These are phyloP conservation scores for Leucocoprinus sp. DNA, from an alignment of 768 basidiomycete species.

Conservation along the genomic window DNA sequence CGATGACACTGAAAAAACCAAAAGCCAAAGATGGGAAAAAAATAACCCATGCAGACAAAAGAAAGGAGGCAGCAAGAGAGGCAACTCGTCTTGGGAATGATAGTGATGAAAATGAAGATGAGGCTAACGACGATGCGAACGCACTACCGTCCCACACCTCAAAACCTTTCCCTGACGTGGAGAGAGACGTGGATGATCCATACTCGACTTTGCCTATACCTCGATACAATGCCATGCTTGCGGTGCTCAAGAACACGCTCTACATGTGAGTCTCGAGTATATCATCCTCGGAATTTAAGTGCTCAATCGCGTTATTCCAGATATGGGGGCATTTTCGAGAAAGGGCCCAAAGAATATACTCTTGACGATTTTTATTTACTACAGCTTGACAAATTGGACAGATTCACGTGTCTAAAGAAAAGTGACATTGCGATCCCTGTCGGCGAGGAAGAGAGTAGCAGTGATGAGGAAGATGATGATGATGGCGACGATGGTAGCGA, in stretches of 20 bases:
- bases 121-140: conserved; percentile 16
- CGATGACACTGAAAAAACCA: conserved; percentile 65
- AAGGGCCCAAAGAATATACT: conserved; percentile 76
- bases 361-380: conserved; percentile 83
- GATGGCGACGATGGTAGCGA: conserved; percentile 50
- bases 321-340: conserved; percentile 86
- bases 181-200: conserved; percentile 55
- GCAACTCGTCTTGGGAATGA: conserved; percentile 13
- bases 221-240: conserved; percentile 85
- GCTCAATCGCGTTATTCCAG: conserved; percentile 24
- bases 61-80: conserved; percentile 21
- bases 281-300: too few relatives aligned
- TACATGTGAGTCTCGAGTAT: conserved; percentile 55
- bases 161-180: not conserved
- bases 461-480: conserved; percentile 52
- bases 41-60: conserved; percentile 29
- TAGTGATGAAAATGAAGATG: conserved; percentile 15
- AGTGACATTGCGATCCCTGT: conserved; percentile 54
- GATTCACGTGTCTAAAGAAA: conserved; percentile 64
- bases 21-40: conserved; percentile 41
- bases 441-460: conserved; percentile 55
- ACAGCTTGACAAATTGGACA: conserved; percentile 78
- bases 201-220: conserved; percentile 53
- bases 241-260: conserved; percentile 74
- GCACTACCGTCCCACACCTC: not conserved